phyloP scores from a whole-genome alignment of 2,329 filamentous ascomycete species.

The Aschersonia sp. region DNA sequence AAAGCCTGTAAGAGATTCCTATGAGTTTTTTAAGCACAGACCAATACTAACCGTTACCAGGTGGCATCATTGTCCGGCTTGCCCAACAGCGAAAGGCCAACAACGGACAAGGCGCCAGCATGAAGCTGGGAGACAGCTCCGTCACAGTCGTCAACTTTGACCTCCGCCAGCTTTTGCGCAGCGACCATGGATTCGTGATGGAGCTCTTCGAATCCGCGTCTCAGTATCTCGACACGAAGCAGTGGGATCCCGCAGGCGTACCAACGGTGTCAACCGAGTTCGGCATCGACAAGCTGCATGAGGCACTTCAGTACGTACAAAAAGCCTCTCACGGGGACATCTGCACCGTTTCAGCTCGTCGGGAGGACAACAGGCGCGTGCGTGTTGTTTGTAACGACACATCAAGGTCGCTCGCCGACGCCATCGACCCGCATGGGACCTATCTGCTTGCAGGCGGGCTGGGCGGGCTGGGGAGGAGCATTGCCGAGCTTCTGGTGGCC shows the following conservation, averaged over 20 bases:
- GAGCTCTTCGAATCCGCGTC: constrained; percentile 12
- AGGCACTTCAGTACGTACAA: constrained; percentile 14
- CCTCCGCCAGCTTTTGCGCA: constrained; percentile 14
- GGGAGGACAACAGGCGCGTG: constrained; percentile 7
- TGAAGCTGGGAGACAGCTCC: constrained; percentile 2
- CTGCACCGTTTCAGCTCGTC: constrained; percentile 6
- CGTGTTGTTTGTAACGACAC: constrained; percentile 9
- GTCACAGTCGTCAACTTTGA: constrained; percentile 19
- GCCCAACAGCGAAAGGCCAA: constrained; percentile 10
- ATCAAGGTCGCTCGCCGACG: constrained; percentile 13
- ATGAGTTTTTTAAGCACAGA: too few relatives aligned
- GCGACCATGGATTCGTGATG: constrained; percentile 17
- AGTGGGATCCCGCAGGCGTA: not conserved
- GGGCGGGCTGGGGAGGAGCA: constrained; percentile 39
- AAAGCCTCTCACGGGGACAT: constrained; percentile 12
- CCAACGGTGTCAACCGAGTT: constrained; percentile 1
- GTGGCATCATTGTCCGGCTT: constrained; percentile 19
- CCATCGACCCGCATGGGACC: constrained; percentile 22
- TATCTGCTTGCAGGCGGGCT: constrained; percentile 44
- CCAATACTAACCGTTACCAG: constrained; percentile 7
- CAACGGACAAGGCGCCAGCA: constrained; percentile 3
- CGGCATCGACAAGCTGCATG: constrained; percentile 9
- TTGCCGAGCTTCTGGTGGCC: constrained; percentile 33
- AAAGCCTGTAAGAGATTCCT: constrained; percentile 15
- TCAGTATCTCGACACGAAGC: constrained; percentile 1